phyloP scores from a whole-genome alignment of 106 monocot genomes.

The Posidonia australis region DNA sequence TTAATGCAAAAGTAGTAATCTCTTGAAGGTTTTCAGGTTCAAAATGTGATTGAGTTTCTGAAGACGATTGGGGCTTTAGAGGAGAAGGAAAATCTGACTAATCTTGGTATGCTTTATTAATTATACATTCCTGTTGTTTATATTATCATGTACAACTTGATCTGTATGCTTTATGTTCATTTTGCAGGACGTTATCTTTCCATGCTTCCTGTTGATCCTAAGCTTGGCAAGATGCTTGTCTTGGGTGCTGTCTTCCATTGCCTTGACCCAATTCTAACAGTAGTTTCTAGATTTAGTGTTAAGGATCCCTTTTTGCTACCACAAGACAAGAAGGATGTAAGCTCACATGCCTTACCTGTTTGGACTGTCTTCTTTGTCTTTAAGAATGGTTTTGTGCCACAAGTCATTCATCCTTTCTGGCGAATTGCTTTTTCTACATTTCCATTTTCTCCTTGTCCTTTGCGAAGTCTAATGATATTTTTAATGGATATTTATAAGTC shows the following conservation, averaged over 20 bases:
- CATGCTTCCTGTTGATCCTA: conserved; percentile 98
- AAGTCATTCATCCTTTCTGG: too few relatives aligned
- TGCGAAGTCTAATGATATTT: too few relatives aligned
- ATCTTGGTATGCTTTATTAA: conserved; percentile 51
- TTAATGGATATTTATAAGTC: too few relatives aligned
- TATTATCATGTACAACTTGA: not conserved
- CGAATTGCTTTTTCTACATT: too few relatives aligned
- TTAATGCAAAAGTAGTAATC: not conserved
- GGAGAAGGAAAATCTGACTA: conserved; percentile 84
- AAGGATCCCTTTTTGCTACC: conserved; percentile 93
- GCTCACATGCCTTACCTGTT: conserved; percentile 6
- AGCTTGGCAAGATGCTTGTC: conserved; percentile 97
- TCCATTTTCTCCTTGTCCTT: too few relatives aligned
- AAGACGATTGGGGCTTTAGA: conserved; percentile 95
- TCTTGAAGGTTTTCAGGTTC: conserved; percentile 40
- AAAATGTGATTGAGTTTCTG: conserved; percentile 90
- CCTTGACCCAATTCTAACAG: conserved; percentile 81
- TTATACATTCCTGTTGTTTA: not conserved
- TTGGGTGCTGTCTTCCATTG: conserved; percentile 93
- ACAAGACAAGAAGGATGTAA: conserved; percentile 97
- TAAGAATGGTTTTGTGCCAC: not conserved
- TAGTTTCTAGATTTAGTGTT: conserved; percentile 87
- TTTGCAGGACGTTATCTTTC: conserved; percentile 77
- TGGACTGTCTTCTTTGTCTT: not conserved
- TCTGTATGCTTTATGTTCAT: not conserved